Base-by-base conservation (phyloP, 2,329 filamentous ascomycete species). In the Fusarium poae region DNA sequence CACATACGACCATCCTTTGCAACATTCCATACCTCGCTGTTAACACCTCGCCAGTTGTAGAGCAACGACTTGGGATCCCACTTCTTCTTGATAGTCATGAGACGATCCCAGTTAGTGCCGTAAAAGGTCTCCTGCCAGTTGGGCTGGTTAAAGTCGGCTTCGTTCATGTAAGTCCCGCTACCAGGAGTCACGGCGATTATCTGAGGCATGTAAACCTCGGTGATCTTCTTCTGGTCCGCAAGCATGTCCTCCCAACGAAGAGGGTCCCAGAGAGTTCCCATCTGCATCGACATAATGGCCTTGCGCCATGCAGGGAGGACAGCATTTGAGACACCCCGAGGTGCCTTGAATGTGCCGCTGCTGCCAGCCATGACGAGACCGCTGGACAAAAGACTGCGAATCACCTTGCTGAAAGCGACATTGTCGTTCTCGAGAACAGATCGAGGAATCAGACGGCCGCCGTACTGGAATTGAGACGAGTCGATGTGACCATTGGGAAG, bases 81-180 rank as follows among this genome's bases (percentile, higher is more conserved):
- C 71, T 80, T 82, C 21, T 78, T 72, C 80, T 89, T 89, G 20
- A 88, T 78, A 2, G 50, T 30, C 20, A 80, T 46, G 18, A 87
- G 68, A 15, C 65, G 70, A 2, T 73, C 65, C 59, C 86, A 87
- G 63, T 85, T 85, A 3, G 25, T 57, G 3, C 84, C 84, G 61
- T 81, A 86, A 68, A 85, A 86, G 4, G 70, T 74, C 23, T 79
- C 39, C 72, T 84, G 76, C 74, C 79, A 86, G 46, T 82, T 71
- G 1, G 77, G 77, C 72, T 84, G 78, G 30, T 76, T 75, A 40
- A 83, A 82, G 71, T 86, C 80, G 2, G 81, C 84, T 76, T 88
- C 85, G 65, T 86, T 87, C 79, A 84, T 78, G 70, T 86, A 86
- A 2, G 80, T 75, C 3, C 82, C 83, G 6, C 78, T 77, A 0